Conservation (phyloP, 2,329 filamentous ascomycete genomes). For the Atkinsonella hypoxylon region DNA sequence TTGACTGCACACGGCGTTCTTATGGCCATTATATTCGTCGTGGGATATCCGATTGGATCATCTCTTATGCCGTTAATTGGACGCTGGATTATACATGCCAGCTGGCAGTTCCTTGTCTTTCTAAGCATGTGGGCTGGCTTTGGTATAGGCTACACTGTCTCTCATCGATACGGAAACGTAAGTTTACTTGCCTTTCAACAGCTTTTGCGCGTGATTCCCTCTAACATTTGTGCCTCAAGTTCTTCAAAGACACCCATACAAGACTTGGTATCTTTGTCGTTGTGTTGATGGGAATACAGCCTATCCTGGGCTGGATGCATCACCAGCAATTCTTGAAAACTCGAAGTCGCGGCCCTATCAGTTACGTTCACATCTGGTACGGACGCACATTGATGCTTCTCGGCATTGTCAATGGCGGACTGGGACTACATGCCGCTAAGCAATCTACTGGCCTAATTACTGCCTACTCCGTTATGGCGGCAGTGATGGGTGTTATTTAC, state of each 20-base stretch:
- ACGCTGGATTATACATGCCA: constrained; percentile 45
- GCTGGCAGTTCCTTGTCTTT: constrained; percentile 42
- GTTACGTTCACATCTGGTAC: constrained; percentile 50
- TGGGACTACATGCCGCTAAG: constrained; percentile 42
- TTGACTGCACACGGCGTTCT: constrained; percentile 43
- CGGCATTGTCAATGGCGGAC: constrained; percentile 51
- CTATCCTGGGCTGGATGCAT: constrained; percentile 44
- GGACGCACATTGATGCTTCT: constrained; percentile 45
- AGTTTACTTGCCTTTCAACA: constrained; percentile 13
- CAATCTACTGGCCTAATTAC: constrained; percentile 31
- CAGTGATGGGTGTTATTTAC: constrained; percentile 35
- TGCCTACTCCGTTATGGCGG: constrained; percentile 45
- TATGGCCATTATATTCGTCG: constrained; percentile 48
- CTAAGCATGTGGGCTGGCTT: constrained; percentile 49
- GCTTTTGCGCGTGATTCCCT: background rate
- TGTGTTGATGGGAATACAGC: constrained; percentile 43
- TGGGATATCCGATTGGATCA: constrained; percentile 48
- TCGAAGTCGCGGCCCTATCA: constrained; percentile 35
- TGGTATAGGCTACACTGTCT: constrained; percentile 39
- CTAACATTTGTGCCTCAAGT: constrained; percentile 23
- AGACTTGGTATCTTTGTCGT: constrained; percentile 43
- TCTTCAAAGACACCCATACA: constrained; percentile 41
- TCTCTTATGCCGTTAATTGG: constrained; percentile 47
- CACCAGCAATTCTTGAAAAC: constrained; percentile 40
- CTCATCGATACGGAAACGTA: constrained; percentile 29